Percentiles rank a stretch among this genome's conserved stretches.
Conservation (phyloP, 257 asterid species). For the Nyctanthes arbortristis region DNA sequence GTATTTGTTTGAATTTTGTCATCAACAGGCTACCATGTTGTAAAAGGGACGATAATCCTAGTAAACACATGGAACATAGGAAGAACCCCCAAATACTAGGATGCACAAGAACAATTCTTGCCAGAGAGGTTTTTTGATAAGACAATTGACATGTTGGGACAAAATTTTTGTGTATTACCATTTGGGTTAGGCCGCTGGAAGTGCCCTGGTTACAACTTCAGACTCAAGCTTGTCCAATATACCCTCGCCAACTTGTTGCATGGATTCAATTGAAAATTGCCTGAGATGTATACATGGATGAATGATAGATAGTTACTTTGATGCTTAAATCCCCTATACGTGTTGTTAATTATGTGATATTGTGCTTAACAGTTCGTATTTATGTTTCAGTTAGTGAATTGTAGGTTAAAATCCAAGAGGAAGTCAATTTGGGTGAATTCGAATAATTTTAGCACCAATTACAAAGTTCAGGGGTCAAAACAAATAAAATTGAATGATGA, state of each 20-base stretch:
- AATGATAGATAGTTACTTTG: no score
- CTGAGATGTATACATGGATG: constrained; percentile 33
- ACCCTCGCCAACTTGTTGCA: constrained; percentile 37
- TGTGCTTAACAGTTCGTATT: no score
- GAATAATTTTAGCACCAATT: no score
- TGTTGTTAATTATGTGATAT: no score
- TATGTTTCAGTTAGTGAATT: no score
- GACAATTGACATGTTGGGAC: constrained; percentile 22
- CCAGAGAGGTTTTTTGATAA: constrained; percentile 28
- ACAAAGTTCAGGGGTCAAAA: no score
- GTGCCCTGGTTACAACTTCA: constrained; percentile 29
- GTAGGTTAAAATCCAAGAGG: no score
- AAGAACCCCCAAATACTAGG: constrained; percentile 24
- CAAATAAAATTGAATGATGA: no score
- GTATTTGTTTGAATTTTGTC: background rate
- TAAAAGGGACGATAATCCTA: constrained; percentile 26
- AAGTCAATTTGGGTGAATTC: no score
- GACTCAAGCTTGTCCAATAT: constrained; percentile 32
- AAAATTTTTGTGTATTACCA: constrained; percentile 28
- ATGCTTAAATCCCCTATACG: no score
- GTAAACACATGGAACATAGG: constrained; percentile 36
- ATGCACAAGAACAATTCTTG: constrained; percentile 13
- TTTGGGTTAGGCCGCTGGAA: constrained; percentile 34
- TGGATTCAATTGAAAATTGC: constrained; percentile 37
- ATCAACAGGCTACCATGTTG: constrained; percentile 21